These are phyloP conservation scores for Malus hybrid DNA, from an alignment of 331 rosid genomes.

Conservation along the genomic window DNA sequence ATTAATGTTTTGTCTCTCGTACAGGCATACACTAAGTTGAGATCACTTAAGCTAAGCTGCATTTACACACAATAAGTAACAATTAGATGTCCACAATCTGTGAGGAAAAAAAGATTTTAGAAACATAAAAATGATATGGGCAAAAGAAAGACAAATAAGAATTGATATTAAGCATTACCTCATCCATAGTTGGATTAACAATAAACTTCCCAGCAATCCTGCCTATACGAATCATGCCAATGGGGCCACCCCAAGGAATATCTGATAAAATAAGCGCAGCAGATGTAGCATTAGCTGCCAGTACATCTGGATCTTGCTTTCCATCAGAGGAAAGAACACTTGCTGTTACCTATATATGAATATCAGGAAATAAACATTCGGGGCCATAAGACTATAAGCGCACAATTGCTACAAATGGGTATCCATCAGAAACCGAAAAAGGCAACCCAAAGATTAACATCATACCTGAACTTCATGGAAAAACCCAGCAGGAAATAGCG, in stretches of 20 bases:
- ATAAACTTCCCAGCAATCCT: conserved; percentile 75
- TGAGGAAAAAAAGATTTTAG: background rate
- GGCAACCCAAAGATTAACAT: background rate
- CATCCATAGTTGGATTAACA: conserved; percentile 87
- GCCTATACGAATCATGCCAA: conserved; percentile 87
- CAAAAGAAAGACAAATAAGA: background rate
- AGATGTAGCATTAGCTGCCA: conserved; percentile 89
- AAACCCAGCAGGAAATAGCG: conserved; percentile 84
- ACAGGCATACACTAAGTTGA: conserved; percentile 90
- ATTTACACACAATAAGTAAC: conserved; percentile 18
- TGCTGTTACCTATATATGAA: conserved; percentile 55
- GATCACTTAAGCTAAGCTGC: conserved; percentile 90
- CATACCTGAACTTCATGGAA: conserved; percentile 94
- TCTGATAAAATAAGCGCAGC: conserved; percentile 96
- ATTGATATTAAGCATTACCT: conserved; percentile 39
- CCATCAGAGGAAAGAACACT: conserved; percentile 93
- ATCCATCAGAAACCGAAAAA: background rate
- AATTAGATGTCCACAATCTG: conserved; percentile 7
- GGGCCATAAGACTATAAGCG: background rate
- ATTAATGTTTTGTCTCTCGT: conserved; percentile 88
- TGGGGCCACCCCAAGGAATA: conserved; percentile 98
- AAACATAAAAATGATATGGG: background rate
- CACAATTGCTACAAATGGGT: background rate
- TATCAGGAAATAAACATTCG: background rate
- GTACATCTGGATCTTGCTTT: conserved; percentile 81